Base-by-base conservation (phyloP, 257 asterid species). In the Rubia yunnanensis region DNA sequence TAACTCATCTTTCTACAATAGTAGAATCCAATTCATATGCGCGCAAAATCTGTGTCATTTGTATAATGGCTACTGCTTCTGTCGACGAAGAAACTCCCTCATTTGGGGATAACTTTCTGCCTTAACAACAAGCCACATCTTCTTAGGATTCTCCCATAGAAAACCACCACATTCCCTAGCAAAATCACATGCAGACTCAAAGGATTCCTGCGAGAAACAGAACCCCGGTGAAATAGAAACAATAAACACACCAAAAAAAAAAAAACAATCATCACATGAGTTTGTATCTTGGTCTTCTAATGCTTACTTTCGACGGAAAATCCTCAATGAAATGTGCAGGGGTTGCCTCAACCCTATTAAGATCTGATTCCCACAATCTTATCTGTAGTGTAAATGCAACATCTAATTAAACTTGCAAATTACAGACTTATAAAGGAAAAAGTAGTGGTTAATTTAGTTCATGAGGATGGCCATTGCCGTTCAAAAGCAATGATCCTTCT, bases 361-460 rank as follows among this genome's bases (percentile, higher is more conserved):
- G 69, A 77, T 89, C 99, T 5, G 97, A 77, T 83, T 92, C 97
- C 99, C 97, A 89, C 83, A 92, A 71, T 74, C 94, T 84, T 67
- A 92, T 83, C 99, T 92, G 94, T 27, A 67, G 39, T 28, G 50
- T 27, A 14, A 67, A 62, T 52, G 23, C 46, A 5, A 60, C 53
- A 35, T 30, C 28, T 55, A 44, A 72, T 18, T 9, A 39, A 7
- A 30, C 41, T 57, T 24, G 44, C 61, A 3, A 31, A n/a, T 54
- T 1, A 44, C 36, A 60, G 35, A 22, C 30, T 50, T 23, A 23
- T 14, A 24, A 14, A 8, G 36, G 34, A 22, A 10, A 39, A n/a
- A n/a, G n/a, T 18, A 13, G 10, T 23, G 44, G 54, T 22, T 1
- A 22, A 4, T 34, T 14, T 23, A 5, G 34, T 26, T 63, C 55